Conservation (phyloP, 257 asterid genomes). For the Solanum sejunctum region DNA sequence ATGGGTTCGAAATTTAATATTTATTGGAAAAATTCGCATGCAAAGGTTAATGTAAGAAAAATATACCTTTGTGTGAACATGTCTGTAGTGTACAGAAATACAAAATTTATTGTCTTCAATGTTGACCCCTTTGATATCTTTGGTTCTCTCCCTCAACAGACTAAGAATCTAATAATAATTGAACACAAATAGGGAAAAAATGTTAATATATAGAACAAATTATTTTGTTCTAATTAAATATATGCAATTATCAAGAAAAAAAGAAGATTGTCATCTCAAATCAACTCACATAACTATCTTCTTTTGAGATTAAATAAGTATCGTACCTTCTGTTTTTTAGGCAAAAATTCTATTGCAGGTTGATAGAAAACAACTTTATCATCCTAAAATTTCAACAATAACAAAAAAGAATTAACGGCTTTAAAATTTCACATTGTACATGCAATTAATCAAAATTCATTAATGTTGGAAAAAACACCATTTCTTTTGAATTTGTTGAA, state of each 20-base stretch:
- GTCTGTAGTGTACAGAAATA: background rate
- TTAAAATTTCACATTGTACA: background rate
- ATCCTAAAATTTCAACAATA: background rate
- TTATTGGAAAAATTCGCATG: background rate
- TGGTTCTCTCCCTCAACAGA: background rate
- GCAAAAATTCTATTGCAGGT: background rate
- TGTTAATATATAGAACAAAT: background rate
- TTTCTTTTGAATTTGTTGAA: background rate
- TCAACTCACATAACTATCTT: background rate
- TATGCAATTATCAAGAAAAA: background rate
- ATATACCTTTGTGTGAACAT: background rate
- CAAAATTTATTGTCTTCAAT: background rate
- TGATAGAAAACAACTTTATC: background rate
- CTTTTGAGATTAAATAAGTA: too few relatives aligned
- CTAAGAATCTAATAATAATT: background rate
- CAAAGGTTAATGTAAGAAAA: background rate
- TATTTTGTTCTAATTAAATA: background rate
- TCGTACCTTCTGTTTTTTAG: background rate
- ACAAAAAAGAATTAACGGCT: background rate
- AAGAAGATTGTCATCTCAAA: too few relatives aligned
- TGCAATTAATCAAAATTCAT: background rate
- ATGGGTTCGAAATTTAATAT: background rate
- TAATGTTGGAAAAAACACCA: background rate
- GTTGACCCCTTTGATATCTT: background rate
- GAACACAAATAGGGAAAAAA: background rate